A percentile compares a stretch with the other conserved stretches of the same genome.
These are phyloP conservation scores for Pythium guiyangense DNA, from an alignment of 352 stramenopile species.

Conservation along the genomic window DNA sequence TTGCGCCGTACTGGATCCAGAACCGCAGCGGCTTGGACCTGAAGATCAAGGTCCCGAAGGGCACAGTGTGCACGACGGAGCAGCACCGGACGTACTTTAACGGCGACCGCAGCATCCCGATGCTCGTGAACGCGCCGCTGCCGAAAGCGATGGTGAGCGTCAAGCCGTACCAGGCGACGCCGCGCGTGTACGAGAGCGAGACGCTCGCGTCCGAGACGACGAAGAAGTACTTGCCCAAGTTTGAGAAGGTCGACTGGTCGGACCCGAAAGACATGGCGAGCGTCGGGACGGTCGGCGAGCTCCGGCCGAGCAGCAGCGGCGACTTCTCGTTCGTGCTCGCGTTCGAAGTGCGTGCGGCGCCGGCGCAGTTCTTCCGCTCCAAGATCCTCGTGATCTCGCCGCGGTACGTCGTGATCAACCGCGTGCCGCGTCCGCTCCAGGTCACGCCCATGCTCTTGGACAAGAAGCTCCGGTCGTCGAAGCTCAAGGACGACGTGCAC, in stretches of 20 bases:
- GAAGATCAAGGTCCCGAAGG: slow-evolving; percentile 55
- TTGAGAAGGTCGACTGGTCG: slow-evolving; percentile 71
- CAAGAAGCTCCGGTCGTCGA: slow-evolving; percentile 55
- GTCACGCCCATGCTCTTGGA: slow-evolving; percentile 73
- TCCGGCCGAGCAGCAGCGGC: slow-evolving; percentile 35
- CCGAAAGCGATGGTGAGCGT: slow-evolving; percentile 68
- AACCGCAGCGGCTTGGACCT: slow-evolving; percentile 80
- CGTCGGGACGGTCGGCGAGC: slow-evolving; percentile 69
- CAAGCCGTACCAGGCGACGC: slow-evolving; percentile 67
- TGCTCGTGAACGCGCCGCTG: slow-evolving; percentile 52
- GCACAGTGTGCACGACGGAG: slow-evolving; percentile 51
- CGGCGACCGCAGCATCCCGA: slow-evolving; percentile 49
- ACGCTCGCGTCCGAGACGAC: slow-evolving; percentile 38
- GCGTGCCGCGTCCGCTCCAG: slow-evolving; percentile 57
- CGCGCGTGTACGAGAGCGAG: slow-evolving; percentile 44
- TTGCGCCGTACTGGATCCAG: slow-evolving; percentile 81
- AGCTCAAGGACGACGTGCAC: slow-evolving; percentile 22
- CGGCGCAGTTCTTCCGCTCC: slow-evolving; percentile 75
- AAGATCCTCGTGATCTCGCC: slow-evolving; percentile 81
- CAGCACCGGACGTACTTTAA: slow-evolving; percentile 72
- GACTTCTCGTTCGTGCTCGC: slow-evolving; percentile 72
- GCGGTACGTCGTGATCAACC: slow-evolving; percentile 70
- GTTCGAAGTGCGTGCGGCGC: slow-evolving; percentile 72
- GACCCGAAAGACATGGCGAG: slow-evolving; percentile 63
- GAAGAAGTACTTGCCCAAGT: slow-evolving; percentile 73